These are phyloP conservation scores for Barnettozyma botsteinii DNA, from an alignment of 805 yeast species.

Conservation along the genomic window DNA sequence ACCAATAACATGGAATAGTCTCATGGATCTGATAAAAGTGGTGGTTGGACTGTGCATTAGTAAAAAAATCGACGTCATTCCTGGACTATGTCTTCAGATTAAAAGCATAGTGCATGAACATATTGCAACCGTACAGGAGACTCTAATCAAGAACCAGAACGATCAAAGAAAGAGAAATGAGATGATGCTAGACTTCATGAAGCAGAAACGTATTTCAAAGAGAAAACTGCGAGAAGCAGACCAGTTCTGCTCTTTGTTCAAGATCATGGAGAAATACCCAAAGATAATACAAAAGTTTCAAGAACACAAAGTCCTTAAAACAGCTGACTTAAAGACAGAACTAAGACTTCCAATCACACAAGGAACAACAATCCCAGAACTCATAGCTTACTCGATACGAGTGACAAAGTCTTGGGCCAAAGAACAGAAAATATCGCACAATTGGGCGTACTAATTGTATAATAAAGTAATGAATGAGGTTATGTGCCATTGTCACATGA, in stretches of 20 bases:
- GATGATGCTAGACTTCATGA: constrained; percentile 5
- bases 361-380: constrained; percentile 4
- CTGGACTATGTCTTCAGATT: constrained; percentile 16
- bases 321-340: too few relatives aligned
- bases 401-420: constrained; percentile 14
- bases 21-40: constrained; percentile 13
- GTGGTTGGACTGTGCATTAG: constrained; percentile 7
- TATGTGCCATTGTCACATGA: too few relatives aligned
- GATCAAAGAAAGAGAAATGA: constrained; percentile 2
- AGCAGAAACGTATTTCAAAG: constrained; percentile 10
- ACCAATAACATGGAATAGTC: constrained; percentile 17
- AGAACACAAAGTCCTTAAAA: too few relatives aligned
- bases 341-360: constrained; percentile 12
- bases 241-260: constrained; percentile 9
- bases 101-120: constrained; percentile 16
- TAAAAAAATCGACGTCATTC: constrained; percentile 6
- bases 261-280: constrained; percentile 12
- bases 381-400: constrained; percentile 6
- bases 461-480: background rate
- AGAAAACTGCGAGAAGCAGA: constrained; percentile 10
- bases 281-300: background rate
- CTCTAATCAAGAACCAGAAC: constrained; percentile 9
- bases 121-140: constrained; percentile 11
- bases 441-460: constrained; percentile 1
- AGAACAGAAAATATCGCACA: background rate